A percentile compares a stretch with the other conserved stretches of the same genome.
These are phyloP conservation scores for Penicillium taxi DNA, from an alignment of 495 filamentous ascomycete genomes.

Conservation along the genomic window DNA sequence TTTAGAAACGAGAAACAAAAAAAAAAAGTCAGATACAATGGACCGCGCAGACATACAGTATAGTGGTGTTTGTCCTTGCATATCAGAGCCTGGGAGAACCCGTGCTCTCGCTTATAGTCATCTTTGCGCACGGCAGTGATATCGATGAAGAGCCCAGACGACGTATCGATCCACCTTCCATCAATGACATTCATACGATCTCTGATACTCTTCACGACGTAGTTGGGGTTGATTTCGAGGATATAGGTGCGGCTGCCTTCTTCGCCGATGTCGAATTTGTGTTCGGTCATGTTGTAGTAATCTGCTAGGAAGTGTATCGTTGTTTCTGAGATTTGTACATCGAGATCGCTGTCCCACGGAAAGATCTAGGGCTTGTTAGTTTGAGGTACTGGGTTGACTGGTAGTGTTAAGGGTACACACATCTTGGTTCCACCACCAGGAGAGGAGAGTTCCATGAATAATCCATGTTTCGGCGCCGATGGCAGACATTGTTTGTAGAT, in stretches of 20 bases:
- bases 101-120: conserved; percentile 23
- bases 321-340: conserved; percentile 51
- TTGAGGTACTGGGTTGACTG: too few relatives aligned
- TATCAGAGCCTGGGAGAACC: conserved; percentile 37
- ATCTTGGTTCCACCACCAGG: conserved; percentile 59
- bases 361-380: conserved; percentile 33
- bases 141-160: conserved; percentile 55
- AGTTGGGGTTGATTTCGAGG: conserved; percentile 55
- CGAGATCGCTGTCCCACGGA: conserved; percentile 57
- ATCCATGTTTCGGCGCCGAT: conserved; percentile 56
- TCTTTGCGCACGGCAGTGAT: conserved; percentile 51
- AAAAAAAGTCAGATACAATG: neutral
- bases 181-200: conserved; percentile 53
- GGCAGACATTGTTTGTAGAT: conserved; percentile 47
- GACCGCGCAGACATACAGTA: conserved; percentile 35
- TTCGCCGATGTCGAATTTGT: conserved; percentile 42
- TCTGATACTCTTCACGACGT: conserved; percentile 34
- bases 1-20: neutral
- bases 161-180: conserved; percentile 53
- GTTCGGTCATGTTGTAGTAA: conserved; percentile 58
- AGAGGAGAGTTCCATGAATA: conserved; percentile 53
- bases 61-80: conserved; percentile 54
- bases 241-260: conserved; percentile 42
- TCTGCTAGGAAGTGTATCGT: conserved; percentile 49
- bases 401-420: conserved; percentile 21